Base-by-base conservation (phyloP, 345 rosid species). In the Erucastrum elatum region DNA sequence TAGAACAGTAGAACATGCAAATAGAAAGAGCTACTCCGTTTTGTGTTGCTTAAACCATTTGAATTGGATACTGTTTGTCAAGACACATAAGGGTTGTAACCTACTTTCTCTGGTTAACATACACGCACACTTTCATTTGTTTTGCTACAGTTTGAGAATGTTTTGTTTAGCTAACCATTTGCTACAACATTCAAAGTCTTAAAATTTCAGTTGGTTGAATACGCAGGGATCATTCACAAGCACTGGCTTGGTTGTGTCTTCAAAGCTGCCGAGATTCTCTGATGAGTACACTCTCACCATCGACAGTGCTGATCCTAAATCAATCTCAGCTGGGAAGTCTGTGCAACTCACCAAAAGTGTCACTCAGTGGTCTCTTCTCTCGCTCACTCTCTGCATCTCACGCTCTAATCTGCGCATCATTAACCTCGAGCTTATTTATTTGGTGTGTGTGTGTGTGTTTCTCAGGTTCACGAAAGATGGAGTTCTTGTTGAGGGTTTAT, bases 381-480 rank as follows among this genome's bases (percentile, higher is more conserved):
- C 53, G 82, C 73, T 58, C 86, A 72, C 64, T 72, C 83, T 68
- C 65, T 34, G 59, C 59, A 53, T 41, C 16, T 13, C 16, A 46
- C 15, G 16, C 7, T 46, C 17, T 72, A 56, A 56, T 13, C 39
- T 60, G 16, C 5, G 0, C 15, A 34, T 25, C 21, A 26, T 46
- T 15, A 34, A 29, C 33, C 34, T 33, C 30, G 3, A 35, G n/a
- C 67, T 26, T 21, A 0, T n/a, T 1, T 55, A 9, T 33, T 55
- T 66, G 64, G 15, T 63, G 29, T 58, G 1, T 68, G 15, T 62
- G 64, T 64, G 15, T 62, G 64, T 64, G 31, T 17, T 2, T 70
- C 80, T 74, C 90, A 95, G 98, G 96, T 91, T 95, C 87, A 88
- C 96, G 68, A 89, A 84, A 82, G 97, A 89, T 8, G 99, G 99